A percentile compares a stretch with the other conserved stretches of the same genome.
These are phyloP conservation scores for Prosopis cineraria DNA, from an alignment of 306 rosid genomes.

Conservation along the genomic window DNA sequence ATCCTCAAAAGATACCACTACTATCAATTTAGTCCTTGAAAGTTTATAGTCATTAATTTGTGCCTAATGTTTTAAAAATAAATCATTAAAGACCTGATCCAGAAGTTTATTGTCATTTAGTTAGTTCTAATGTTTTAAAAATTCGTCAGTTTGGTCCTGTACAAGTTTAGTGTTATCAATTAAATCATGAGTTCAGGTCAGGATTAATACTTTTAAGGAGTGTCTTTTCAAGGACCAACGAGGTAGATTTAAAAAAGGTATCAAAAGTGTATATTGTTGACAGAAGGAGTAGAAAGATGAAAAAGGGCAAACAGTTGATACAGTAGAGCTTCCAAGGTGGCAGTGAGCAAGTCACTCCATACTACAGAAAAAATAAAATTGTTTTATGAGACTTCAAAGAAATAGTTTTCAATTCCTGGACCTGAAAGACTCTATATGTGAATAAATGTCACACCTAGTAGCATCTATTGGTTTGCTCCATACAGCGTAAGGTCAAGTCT, in stretches of 20 bases:
- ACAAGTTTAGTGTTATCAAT: neutral
- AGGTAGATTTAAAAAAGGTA: neutral
- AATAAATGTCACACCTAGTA: neutral
- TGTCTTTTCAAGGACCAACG: neutral
- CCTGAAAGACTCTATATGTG: slow-evolving; percentile 10
- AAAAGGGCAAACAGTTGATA: neutral
- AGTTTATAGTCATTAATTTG: neutral
- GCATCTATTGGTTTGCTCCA: slow-evolving; percentile 1
- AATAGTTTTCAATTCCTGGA: slow-evolving; percentile 5
- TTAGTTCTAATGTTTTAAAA: too few relatives aligned
- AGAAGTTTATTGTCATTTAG: neutral
- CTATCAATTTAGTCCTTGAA: neutral
- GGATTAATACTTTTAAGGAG: neutral
- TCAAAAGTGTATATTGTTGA: neutral
- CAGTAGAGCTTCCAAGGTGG: neutral
- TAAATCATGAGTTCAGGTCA: neutral
- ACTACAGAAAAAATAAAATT: neutral
- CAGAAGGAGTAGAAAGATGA: neutral
- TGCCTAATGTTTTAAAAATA: neutral
- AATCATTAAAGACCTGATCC: neutral
- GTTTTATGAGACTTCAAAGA: slow-evolving; percentile 19
- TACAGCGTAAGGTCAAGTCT: neutral
- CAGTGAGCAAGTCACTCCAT: neutral
- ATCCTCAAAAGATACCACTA: neutral
- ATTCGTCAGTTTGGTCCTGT: too few relatives aligned